Base-by-base conservation (phyloP, 306 rosid species). In the Lathyrus aphaca region DNA sequence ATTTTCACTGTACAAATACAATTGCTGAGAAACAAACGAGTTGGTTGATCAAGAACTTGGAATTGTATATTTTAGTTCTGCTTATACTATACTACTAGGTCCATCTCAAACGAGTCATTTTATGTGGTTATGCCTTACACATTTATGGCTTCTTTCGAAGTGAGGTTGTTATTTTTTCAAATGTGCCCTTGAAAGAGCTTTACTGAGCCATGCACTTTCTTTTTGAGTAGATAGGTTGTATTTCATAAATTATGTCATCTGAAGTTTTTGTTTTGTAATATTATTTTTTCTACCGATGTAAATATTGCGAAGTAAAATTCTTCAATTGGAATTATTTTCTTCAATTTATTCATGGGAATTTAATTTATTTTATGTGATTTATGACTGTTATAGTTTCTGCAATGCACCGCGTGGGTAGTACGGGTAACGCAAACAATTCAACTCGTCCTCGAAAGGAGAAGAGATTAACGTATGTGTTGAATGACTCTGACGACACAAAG, bases 371-470 rank as follows among this genome's bases (percentile, higher is more conserved):
- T 30, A 61, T 45, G 49, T 32, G n/a, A 60, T 67, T 75, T 29
- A 54, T 71, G 54, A 46, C 2, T 76, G 44, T 69, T 17, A 76
- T 79, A 84, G 81, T 69, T 79, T 88, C 80, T 64, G 89, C 90
- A 39, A 94, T 94, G 99, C 99, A 91, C 87, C 99, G 97, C 38
- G 99, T 95, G 83, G 97, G 92, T 72, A 95, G 99, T 76, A 83
- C 95, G 9, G 95, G 97, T 69, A 95, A 95, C 75, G 84, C 96
- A 66, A 69, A 81, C 82, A 88, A 80, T 77, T 91, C 99, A 64
- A 78, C 76, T 74, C 97, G 99, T 38, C 92, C 96, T 69, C 97
- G 96, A 5, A 95, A 91, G 79, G 97, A 91, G 89, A 95, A 91
- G 88, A 84, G 97, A 68, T 82, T 95, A 73, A 89, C 97, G 30